These are phyloP conservation scores for Salix dunnii DNA, from an alignment of 345 rosid genomes.

Conservation along the genomic window DNA sequence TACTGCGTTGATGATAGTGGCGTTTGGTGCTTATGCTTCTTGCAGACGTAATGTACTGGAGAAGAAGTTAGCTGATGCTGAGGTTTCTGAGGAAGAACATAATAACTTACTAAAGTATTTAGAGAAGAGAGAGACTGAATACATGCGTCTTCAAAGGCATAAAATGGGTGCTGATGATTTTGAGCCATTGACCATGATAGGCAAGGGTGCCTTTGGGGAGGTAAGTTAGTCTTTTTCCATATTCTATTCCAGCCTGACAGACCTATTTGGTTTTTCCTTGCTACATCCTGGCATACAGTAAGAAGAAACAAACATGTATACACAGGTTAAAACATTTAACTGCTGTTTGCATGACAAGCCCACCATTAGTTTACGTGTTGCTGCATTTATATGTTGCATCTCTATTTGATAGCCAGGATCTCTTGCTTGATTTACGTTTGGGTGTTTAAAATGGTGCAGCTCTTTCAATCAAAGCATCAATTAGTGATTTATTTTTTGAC, in stretches of 20 bases:
- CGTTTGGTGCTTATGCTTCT: conserved; percentile 13
- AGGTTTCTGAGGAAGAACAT: conserved; percentile 95
- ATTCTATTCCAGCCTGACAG: neutral
- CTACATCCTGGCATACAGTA: neutral
- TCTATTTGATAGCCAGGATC: neutral
- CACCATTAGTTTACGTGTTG: neutral
- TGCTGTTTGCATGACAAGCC: neutral
- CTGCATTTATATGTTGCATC: neutral
- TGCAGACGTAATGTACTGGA: conserved; percentile 84
- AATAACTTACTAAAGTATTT: conserved; percentile 70
- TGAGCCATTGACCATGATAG: conserved; percentile 97
- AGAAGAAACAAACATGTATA: neutral
- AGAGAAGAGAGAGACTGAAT: conserved; percentile 95
- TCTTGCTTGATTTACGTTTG: neutral
- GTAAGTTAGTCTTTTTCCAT: conserved; percentile 31
- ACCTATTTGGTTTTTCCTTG: neutral
- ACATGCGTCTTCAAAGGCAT: conserved; percentile 95
- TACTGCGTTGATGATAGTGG: neutral
- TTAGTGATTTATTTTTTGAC: neutral
- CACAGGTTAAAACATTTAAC: neutral
- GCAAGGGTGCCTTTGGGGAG: conserved; percentile 99
- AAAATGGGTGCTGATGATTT: conserved; percentile 99
- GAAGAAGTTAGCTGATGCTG: conserved; percentile 97
- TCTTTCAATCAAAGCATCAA: neutral
- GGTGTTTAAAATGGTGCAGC: neutral